Conservation (phyloP, 2,329 filamentous ascomycete species). For the Pseudogymnoascus sp. region DNA sequence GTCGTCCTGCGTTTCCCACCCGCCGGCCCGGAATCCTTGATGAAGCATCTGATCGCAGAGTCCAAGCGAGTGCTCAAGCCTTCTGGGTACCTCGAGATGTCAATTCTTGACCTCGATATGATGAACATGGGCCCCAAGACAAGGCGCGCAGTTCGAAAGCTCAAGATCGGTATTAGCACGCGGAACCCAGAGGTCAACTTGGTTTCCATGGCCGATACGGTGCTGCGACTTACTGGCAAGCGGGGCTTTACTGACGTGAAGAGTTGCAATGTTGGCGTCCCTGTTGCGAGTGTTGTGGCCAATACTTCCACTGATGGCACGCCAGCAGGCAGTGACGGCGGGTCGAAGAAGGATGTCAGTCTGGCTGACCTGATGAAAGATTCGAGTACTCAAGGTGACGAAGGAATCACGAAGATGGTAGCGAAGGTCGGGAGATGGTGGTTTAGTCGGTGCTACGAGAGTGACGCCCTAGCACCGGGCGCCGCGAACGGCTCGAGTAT, state of each 20-base stretch:
- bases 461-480: conserved; percentile 42
- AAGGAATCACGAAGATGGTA: conserved; percentile 86
- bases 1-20: conserved; percentile 71
- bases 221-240: conserved; percentile 59
- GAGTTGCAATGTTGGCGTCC: conserved; percentile 68
- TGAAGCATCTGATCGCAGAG: conserved; percentile 64
- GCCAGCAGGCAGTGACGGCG: conserved; percentile 18
- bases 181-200: conserved; percentile 53
- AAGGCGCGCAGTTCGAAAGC: conserved; percentile 56
- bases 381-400: conserved; percentile 62
- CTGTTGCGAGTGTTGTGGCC: conserved; percentile 51
- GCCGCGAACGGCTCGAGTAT: conserved; percentile 51
- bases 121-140: conserved; percentile 72
- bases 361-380: conserved; percentile 68
- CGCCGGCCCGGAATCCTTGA: conserved; percentile 58
- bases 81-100: conserved; percentile 70
- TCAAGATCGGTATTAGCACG: conserved; percentile 63
- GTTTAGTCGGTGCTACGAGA: conserved; percentile 90
- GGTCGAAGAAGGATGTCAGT: conserved; percentile 35
- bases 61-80: conserved; percentile 70
- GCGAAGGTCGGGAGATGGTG: conserved; percentile 90
- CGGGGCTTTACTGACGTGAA: conserved; percentile 66
- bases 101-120: conserved; percentile 69
- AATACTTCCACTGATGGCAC: conserved; percentile 22
- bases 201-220: conserved; percentile 48